Base-by-base conservation (phyloP, 169 alveolate species). In the Besnoitia besnoiti region DNA sequence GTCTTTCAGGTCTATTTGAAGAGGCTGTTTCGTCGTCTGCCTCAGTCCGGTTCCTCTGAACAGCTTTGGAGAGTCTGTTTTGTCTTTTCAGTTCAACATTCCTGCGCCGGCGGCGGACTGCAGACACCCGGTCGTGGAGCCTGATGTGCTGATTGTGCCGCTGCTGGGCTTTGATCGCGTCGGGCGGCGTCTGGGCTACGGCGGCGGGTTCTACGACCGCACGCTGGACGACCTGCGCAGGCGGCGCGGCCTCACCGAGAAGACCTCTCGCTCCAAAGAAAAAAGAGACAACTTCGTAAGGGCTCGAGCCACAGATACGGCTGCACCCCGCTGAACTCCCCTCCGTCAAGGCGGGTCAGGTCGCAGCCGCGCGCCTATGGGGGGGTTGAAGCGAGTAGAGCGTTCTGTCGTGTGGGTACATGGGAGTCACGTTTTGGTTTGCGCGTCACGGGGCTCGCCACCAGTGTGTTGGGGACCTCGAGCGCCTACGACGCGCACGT, bases 121-220 rank as follows among this genome's bases (percentile, higher is more conserved):
- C 30, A 21, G 67, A 5, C 67, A 55, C 24, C 67, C 67, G 5
- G 80, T 35, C 12, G 80, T 35, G 3, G 80, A 67, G 44, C 80
- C 46, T 37, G 80, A 67, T 16, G 80, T 67, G 80, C 46, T 67
- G 80, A 37, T 67, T 14, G 80, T 67, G 39, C 80, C 80, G 40
- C 80, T 67, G 19, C 80, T 67, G 42, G 80, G 80, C 46, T 67
- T 67, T 16, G 80, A 67, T 67, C 39, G 44, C 12, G 2, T 33
- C 10, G 80, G 80, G 4, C 39, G 44, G 24, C 39, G 80, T 5
- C 39, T 67, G 2, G 80, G 80, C 80, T 67, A 67, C 80, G 80
- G 80, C 80, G 44, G 80, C 46, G 80, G 80, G 44, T 67, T 5
- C n/a, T 67, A 67, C 80, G 80, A 67, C 44, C 46, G 47, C 46